Evolutionary conservation across 2,329 filamentous ascomycete genomes (phyloP), one percentile per base, ranked within the genome.

Genomic region (Penicillium crustosum): DNA sequence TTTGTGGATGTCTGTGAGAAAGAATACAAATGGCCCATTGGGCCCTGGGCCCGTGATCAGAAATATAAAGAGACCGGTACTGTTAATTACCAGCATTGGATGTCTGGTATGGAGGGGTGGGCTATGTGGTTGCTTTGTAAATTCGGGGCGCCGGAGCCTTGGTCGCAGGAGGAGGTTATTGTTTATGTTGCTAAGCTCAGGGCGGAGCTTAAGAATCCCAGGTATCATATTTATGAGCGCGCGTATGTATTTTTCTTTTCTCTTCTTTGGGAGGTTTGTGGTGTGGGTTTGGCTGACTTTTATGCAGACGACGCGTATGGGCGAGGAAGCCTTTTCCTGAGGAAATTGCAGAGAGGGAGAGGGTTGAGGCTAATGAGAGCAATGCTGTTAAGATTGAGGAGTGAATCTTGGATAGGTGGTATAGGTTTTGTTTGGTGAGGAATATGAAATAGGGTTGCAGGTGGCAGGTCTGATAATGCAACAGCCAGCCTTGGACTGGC

Each of bases 1-100:
- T 76, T 76, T 50, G 65, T 64, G 15, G 68, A 73, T 48, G 52
- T 76, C 19, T 56, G 64, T 15, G 63, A 71, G 21, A 62, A 73
- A 17, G 52, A 68, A 8, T 67, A 64, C 45, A 67, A 69, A 52
- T 64, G 69, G 33, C 69, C 69, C 2, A 64, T 75, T 44, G 72
- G 71, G 0, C 57, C 66, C 0, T 75, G 72, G 72, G 63, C 68
- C 2, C 67, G 64, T 23, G 68, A 74, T 45, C 56, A 56, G 31
- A 61, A 55, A 19, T 60, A 70, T 38, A 71, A 73, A 51, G 63
- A 71, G 53, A 66, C 85, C 1, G 83, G 82, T 2, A 57, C 59
- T 17, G 77, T 65, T n/a, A 63, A 66, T 31, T 53, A 56, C 19
- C 52, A 65, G 23, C 68, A 71, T 33, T 69, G 68, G 69, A 65